phyloP scores from a whole-genome alignment of 2,329 filamentous ascomycete species.

The Phyllosticta capitalensis region DNA sequence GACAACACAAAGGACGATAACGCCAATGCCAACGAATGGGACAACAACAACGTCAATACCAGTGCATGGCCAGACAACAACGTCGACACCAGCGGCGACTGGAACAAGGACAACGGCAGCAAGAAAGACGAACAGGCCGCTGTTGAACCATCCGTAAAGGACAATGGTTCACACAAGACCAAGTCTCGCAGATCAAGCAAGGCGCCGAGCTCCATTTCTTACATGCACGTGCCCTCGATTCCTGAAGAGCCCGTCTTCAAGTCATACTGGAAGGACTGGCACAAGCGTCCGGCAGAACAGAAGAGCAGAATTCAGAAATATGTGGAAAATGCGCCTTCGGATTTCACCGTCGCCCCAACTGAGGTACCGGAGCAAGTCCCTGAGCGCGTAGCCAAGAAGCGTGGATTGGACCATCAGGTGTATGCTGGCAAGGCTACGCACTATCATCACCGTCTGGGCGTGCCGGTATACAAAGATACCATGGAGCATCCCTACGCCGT shows the following conservation, averaged over 20 bases:
- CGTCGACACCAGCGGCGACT: background rate
- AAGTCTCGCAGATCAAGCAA: background rate
- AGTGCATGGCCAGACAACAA: background rate
- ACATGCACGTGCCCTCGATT: background rate
- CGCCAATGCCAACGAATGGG: background rate
- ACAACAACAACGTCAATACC: background rate
- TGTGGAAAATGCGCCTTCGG: background rate
- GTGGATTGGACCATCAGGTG: conserved; percentile 23
- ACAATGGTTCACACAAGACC: background rate
- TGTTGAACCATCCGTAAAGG: background rate
- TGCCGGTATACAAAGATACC: conserved; percentile 34
- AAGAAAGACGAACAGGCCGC: background rate
- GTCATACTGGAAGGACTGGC: conserved; percentile 23
- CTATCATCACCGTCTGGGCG: conserved; percentile 29
- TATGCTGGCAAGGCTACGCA: conserved; percentile 24
- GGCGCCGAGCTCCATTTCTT: background rate
- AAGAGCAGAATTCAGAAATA: background rate
- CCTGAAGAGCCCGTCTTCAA: conserved; percentile 14
- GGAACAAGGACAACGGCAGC: background rate
- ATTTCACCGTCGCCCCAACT: conserved; percentile 21
- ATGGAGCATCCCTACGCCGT: conserved; percentile 33
- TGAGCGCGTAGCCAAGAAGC: conserved; percentile 12
- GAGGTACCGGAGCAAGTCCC: conserved; percentile 19
- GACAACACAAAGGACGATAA: background rate
- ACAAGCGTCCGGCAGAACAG: background rate